Conservation (phyloP, 116 monocot species). For the Dioscorea cayenensis region DNA sequence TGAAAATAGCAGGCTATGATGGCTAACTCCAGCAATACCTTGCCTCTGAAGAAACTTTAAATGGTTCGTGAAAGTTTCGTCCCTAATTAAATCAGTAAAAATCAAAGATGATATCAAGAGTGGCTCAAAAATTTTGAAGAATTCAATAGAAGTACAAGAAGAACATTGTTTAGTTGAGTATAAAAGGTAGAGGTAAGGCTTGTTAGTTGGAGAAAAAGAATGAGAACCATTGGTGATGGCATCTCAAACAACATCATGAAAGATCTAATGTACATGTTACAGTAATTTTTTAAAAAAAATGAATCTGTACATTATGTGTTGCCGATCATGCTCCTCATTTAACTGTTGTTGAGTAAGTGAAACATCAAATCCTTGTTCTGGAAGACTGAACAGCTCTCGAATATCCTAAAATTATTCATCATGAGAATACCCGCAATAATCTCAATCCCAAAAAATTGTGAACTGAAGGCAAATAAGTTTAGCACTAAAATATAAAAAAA, state of each 20-base stretch:
- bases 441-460: background rate
- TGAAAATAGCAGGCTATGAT: constrained; percentile 85
- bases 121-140: background rate
- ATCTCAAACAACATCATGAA: background rate
- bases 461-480: background rate
- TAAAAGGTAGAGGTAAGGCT: too few species aligned
- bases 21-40: constrained; percentile 89
- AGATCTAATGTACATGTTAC: background rate
- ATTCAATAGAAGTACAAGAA: background rate
- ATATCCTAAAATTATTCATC: constrained; percentile 57
- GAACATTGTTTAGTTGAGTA: background rate
- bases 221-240: background rate
- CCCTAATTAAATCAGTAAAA: constrained; percentile 29
- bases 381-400: constrained; percentile 83
- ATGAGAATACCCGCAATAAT: background rate
- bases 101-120: background rate
- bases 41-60: constrained; percentile 69
- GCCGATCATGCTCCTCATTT: constrained; percentile 74
- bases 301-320: constrained; percentile 38
- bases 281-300: background rate
- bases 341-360: constrained; percentile 76
- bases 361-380: constrained; percentile 89
- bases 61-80: constrained; percentile 48
- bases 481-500: background rate
- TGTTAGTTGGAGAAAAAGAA: too few species aligned